These are phyloP conservation scores for Amaranthus hypochondriacus DNA, from an alignment of 148 eudicot genomes.

Conservation along the genomic window DNA sequence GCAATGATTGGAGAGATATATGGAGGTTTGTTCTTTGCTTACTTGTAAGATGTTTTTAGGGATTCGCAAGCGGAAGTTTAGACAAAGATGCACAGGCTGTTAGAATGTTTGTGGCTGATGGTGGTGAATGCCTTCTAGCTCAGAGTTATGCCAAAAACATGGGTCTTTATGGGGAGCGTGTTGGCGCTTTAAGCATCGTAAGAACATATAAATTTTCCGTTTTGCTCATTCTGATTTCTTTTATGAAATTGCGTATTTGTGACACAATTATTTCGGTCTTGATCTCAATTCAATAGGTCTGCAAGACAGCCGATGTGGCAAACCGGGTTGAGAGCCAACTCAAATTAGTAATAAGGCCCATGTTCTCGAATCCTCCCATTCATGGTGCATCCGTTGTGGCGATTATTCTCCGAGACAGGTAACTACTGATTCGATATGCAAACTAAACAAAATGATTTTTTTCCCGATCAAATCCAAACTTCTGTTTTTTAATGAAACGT, in stretches of 20 bases:
- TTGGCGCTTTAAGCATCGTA: constrained; percentile 96
- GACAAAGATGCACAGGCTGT: constrained; percentile 83
- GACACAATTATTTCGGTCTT: neutral
- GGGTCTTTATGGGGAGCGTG: constrained; percentile 99
- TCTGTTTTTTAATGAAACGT: neutral
- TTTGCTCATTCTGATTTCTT: neutral
- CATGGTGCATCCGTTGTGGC: constrained; percentile 97
- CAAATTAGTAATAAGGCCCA: constrained; percentile 89
- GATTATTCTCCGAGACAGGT: constrained; percentile 91
- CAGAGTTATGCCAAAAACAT: constrained; percentile 98
- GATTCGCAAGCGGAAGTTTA: constrained; percentile 95
- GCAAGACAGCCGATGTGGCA: constrained; percentile 93
- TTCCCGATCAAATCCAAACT: neutral
- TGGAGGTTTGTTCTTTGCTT: constrained; percentile 3
- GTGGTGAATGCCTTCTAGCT: constrained; percentile 90
- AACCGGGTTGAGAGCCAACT: constrained; percentile 90
- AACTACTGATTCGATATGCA: neutral
- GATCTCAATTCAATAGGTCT: constrained; percentile 46
- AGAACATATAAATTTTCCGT: constrained; percentile 14
- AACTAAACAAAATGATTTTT: neutral
- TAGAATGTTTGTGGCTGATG: constrained; percentile 88
- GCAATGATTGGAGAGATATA: too few species aligned
- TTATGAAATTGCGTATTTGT: neutral
- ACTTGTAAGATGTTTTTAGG: constrained; percentile 33
- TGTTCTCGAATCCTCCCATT: constrained; percentile 95